phyloP scores from a whole-genome alignment of 2,329 filamentous ascomycete species.

The Alternaria consortialis region DNA sequence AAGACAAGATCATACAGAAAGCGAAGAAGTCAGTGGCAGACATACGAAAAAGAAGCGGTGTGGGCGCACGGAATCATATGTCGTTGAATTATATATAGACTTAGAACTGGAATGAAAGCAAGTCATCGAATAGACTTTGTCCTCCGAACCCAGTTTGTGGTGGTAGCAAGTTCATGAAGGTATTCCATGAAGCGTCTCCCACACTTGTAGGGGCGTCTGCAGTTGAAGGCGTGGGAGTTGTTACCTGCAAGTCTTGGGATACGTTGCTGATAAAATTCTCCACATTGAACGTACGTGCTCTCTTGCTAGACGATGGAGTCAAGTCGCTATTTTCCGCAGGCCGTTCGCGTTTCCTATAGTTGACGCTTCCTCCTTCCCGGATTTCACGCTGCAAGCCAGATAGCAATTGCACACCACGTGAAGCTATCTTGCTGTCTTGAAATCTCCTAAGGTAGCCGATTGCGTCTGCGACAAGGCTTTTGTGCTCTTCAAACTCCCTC shows the following conservation, averaged over 20 bases:
- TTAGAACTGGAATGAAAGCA: slow-evolving; percentile 17
- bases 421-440: slow-evolving; percentile 20
- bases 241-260: slow-evolving; percentile 18
- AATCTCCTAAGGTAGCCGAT: slow-evolving; percentile 22
- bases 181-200: slow-evolving; percentile 11
- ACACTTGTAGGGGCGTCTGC: not conserved
- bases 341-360: slow-evolving; percentile 12
- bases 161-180: slow-evolving; percentile 15
- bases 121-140: slow-evolving; percentile 21
- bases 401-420: slow-evolving; percentile 24
- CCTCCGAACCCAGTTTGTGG: slow-evolving; percentile 20
- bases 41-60: slow-evolving; percentile 24
- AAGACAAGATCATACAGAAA: slow-evolving; percentile 10
- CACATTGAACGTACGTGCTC: slow-evolving; percentile 13
- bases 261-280: slow-evolving; percentile 16
- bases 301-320: slow-evolving; percentile 1
- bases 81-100: slow-evolving; percentile 19
- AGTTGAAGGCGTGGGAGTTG: slow-evolving; percentile 1
- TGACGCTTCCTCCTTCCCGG: not conserved
- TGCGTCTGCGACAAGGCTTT: slow-evolving; percentile 14
- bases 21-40: slow-evolving; percentile 21
- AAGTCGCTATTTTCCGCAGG: not conserved
- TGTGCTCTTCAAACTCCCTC: slow-evolving; percentile 19
- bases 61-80: slow-evolving; percentile 42
- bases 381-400: slow-evolving; percentile 18